Evolutionary conservation across 2,329 filamentous ascomycete species (phyloP).

Genomic region (Colletotrichum lupini): DNA sequence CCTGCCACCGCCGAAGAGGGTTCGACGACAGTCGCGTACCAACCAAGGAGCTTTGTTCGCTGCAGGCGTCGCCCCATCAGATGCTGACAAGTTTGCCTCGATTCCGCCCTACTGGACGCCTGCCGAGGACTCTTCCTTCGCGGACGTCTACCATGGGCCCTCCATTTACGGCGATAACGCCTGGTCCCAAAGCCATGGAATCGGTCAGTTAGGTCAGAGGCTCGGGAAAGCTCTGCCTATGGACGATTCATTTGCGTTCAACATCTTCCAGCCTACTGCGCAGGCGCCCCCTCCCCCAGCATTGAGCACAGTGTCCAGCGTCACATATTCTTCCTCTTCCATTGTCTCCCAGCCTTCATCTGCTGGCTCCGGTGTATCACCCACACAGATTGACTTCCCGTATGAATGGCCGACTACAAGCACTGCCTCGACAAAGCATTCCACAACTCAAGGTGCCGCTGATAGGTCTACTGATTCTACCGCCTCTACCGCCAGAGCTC

Average conservation of each 20-base stretch:
- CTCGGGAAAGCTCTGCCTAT: background rate
- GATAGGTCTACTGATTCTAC: slow-evolving; percentile 2
- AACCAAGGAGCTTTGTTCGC: background rate
- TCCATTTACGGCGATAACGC: slow-evolving; percentile 17
- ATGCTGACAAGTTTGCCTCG: slow-evolving; percentile 5
- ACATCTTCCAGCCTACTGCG: background rate
- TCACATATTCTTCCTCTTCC: slow-evolving; percentile 39
- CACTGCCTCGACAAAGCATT: slow-evolving; percentile 39
- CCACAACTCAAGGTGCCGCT: slow-evolving; percentile 34
- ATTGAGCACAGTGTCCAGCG: slow-evolving; percentile 41
- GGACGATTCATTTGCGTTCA: background rate
- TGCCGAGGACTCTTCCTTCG: background rate
- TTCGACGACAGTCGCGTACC: background rate
- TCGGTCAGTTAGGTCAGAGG: background rate
- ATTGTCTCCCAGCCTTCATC: slow-evolving; percentile 41
- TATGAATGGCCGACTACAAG: slow-evolving; percentile 37
- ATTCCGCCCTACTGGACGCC: slow-evolving; percentile 26
- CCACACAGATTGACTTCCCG: slow-evolving; percentile 43
- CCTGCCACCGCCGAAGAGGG: background rate
- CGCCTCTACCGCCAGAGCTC: slow-evolving; percentile 22
- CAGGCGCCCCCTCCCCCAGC: slow-evolving; percentile 16
- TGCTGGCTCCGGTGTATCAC: slow-evolving; percentile 43
- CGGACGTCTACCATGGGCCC: slow-evolving; percentile 4
- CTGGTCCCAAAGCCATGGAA: slow-evolving; percentile 17
- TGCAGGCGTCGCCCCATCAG: background rate